A percentile compares a stretch with the other conserved stretches of the same genome.
These are phyloP conservation scores for Copromyces sp. DNA, from an alignment of 495 filamentous ascomycete species.

Conservation along the genomic window DNA sequence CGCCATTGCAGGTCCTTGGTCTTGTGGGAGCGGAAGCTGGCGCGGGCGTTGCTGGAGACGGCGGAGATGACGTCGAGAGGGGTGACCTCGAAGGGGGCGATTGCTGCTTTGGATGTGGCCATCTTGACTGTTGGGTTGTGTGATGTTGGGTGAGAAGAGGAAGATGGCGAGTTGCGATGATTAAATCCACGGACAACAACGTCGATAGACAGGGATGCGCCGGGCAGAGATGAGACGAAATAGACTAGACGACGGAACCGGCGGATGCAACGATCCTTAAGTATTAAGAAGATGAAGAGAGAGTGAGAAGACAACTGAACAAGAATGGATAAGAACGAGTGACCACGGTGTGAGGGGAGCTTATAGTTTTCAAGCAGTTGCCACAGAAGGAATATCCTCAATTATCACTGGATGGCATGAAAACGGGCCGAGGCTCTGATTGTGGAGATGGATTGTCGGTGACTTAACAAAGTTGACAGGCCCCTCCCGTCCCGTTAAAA, in stretches of 20 bases:
- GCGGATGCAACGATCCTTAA: not conserved
- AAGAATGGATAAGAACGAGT: not conserved
- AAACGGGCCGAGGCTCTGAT: not conserved
- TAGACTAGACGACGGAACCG: not conserved
- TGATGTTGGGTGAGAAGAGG: not conserved
- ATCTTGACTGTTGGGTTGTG: constrained; percentile 11
- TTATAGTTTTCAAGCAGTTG: not conserved
- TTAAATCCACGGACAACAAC: not conserved
- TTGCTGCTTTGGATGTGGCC: constrained; percentile 24
- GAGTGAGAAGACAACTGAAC: not conserved
- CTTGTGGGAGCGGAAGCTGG: constrained; percentile 64
- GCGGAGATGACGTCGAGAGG: constrained; percentile 53
- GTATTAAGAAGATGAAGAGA: not conserved
- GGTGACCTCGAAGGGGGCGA: constrained; percentile 54
- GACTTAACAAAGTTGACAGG: not conserved
- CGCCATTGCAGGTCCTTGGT: constrained; percentile 75
- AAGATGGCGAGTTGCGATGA: not conserved
- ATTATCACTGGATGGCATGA: not conserved
- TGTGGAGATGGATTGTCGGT: not conserved
- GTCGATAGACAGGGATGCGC: not conserved
- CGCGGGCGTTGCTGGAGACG: constrained; percentile 46
- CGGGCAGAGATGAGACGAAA: not conserved
- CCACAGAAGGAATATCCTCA: not conserved
- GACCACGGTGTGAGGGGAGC: not conserved
- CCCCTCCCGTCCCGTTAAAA: not conserved